Percentiles rank a stretch among this genome's conserved stretches.
Conservation (phyloP, 768 basidiomycete genomes). For the Boletellus ananas region DNA sequence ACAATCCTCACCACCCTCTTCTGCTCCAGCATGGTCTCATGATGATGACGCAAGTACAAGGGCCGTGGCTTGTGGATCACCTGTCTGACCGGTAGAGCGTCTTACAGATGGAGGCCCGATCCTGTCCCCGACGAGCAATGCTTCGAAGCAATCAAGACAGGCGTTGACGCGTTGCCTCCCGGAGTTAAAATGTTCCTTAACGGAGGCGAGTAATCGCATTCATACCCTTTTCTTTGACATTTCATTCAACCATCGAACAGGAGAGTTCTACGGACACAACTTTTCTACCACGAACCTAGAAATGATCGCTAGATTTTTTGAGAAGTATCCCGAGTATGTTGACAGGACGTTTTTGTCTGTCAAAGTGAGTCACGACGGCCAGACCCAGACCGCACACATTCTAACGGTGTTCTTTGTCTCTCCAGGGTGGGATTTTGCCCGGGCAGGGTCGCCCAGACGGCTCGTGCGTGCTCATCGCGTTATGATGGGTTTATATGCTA, state of each 20-base stretch:
- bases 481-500: background rate
- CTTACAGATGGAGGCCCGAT: background rate
- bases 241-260: slow-evolving; percentile 21
- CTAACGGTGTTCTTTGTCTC: background rate
- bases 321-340: slow-evolving; percentile 35
- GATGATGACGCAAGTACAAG: slow-evolving; percentile 41
- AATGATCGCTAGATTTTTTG: slow-evolving; percentile 48
- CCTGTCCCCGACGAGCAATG: slow-evolving; percentile 12
- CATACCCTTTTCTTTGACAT: background rate
- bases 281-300: slow-evolving; percentile 42
- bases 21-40: background rate
- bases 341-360: slow-evolving; percentile 36
- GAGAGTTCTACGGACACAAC: slow-evolving; percentile 55
- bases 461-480: slow-evolving; percentile 24
- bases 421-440: slow-evolving; percentile 37
- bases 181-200: slow-evolving; percentile 50
- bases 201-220: slow-evolving; percentile 35
- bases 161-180: slow-evolving; percentile 38
- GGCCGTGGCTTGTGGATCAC: background rate
- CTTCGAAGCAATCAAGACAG: slow-evolving; percentile 45
- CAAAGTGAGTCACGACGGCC: slow-evolving; percentile 18
- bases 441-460: slow-evolving; percentile 24
- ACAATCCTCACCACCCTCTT: background rate
- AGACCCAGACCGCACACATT: background rate
- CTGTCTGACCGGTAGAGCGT: background rate